A percentile compares a stretch with the other conserved stretches of the same genome.
Evolutionary conservation across 1,284 basidiomycete species (phyloP).

Genomic region (Ustilago tritici): DNA sequence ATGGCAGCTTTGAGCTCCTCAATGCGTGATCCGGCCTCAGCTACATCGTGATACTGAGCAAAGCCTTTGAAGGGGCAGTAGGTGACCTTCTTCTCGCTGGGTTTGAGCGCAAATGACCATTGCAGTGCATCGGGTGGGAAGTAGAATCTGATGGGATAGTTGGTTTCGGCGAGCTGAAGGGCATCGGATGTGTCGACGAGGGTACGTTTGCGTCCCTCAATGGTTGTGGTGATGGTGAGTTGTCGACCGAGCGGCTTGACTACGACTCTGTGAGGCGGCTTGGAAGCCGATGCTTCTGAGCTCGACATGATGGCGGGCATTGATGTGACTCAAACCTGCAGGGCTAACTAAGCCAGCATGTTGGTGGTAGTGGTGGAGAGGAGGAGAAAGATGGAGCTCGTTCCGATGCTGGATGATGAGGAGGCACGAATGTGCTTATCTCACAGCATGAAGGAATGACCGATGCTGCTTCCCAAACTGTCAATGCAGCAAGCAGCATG

Average conservation of each 20-base stretch:
- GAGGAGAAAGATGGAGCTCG: not conserved
- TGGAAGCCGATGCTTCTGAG: slow-evolving; percentile 22
- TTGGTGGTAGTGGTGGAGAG: not conserved
- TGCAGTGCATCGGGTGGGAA: slow-evolving; percentile 41
- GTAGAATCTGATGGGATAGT: slow-evolving; percentile 46
- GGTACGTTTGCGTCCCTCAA: slow-evolving; percentile 29
- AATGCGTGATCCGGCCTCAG: slow-evolving; percentile 23
- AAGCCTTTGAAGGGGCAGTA: slow-evolving; percentile 54
- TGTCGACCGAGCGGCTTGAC: slow-evolving; percentile 24
- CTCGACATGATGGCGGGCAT: slow-evolving; percentile 15
- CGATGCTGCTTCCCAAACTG: slow-evolving; percentile 10
- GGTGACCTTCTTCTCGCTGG: slow-evolving; percentile 29
- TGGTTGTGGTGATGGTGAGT: slow-evolving; percentile 33
- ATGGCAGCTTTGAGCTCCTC: slow-evolving; percentile 30
- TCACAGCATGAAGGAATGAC: slow-evolving; percentile 1
- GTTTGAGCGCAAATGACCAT: slow-evolving; percentile 31
- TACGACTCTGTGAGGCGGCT: slow-evolving; percentile 37
- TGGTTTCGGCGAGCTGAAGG: slow-evolving; percentile 42
- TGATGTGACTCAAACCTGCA: not conserved
- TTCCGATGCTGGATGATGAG: not conserved
- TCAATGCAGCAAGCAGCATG: not conserved
- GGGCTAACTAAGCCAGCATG: not conserved
- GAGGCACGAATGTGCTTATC: not conserved
- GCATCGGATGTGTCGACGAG: slow-evolving; percentile 38
- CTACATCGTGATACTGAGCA: slow-evolving; percentile 37